Percentiles rank a stretch among this genome's conserved stretches.
Conservation (phyloP, 257 asterid species). For the Rhazya stricta region DNA sequence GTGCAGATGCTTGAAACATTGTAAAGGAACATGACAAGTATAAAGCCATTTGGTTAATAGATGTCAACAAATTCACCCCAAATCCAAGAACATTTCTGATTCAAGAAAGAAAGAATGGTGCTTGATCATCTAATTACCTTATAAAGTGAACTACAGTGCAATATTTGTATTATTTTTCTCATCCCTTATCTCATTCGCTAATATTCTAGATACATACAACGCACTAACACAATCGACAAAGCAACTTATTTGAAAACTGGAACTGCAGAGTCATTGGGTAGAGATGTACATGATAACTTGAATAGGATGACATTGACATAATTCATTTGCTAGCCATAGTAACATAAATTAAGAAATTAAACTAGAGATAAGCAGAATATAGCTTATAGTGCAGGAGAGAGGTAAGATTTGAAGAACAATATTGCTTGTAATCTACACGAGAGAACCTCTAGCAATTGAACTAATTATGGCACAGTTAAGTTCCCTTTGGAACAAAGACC, state of each 20-base stretch:
- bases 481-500: neutral
- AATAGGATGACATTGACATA: neutral
- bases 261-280: neutral
- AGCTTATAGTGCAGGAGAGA: neutral
- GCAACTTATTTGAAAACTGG: neutral
- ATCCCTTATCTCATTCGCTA: neutral
- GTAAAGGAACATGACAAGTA: neutral
- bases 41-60: neutral
- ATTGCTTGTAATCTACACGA: neutral
- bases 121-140: neutral
- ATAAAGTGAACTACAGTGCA: neutral
- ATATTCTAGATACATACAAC: neutral
- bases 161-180: neutral
- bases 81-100: constrained; percentile 2
- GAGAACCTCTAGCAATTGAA: neutral
- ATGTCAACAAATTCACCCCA: neutral
- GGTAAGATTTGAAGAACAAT: neutral
- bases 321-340: neutral
- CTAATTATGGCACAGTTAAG: neutral
- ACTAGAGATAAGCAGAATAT: neutral
- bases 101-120: neutral
- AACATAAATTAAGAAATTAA: neutral
- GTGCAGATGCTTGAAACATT: neutral
- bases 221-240: neutral
- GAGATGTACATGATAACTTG: neutral